These are phyloP conservation scores for Suillus ampliporus DNA, from an alignment of 768 basidiomycete species.

Conservation along the genomic window DNA sequence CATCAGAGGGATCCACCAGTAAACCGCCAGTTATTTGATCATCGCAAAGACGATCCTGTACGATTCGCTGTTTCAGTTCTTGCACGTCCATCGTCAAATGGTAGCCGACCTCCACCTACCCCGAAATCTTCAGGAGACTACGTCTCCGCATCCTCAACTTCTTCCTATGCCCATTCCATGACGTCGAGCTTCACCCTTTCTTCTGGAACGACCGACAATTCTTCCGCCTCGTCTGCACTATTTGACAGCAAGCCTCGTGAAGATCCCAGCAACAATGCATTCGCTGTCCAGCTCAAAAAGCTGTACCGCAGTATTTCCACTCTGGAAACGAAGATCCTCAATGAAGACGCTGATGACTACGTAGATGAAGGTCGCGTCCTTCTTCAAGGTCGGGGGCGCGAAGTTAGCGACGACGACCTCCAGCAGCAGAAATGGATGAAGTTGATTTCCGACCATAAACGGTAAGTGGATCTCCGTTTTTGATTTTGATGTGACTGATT, in stretches of 20 bases:
- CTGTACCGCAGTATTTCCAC: slow-evolving; percentile 84
- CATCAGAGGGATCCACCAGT: slow-evolving; percentile 41
- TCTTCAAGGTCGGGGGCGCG: slow-evolving; percentile 39
- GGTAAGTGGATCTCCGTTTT: slow-evolving; percentile 53
- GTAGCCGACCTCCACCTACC: slow-evolving; percentile 52
- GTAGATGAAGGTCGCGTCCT: slow-evolving; percentile 45
- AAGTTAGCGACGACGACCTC: slow-evolving; percentile 54
- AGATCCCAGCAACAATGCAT: slow-evolving; percentile 66
- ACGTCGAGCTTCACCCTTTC: slow-evolving; percentile 75
- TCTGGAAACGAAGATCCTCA: slow-evolving; percentile 76
- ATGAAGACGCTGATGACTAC: slow-evolving; percentile 63
- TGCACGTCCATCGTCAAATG: slow-evolving; percentile 48
- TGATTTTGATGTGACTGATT: slow-evolving; percentile 14
- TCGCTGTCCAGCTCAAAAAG: slow-evolving; percentile 76
- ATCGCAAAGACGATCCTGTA: slow-evolving; percentile 89
- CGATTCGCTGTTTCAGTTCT: slow-evolving; percentile 66
- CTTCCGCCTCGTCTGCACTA: slow-evolving; percentile 72
- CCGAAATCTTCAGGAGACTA: slow-evolving; percentile 72
- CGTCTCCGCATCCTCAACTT: slow-evolving; percentile 75
- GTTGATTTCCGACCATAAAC: slow-evolving; percentile 80
- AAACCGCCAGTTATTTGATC: slow-evolving; percentile 79
- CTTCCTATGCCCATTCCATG: slow-evolving; percentile 73
- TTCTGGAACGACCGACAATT: slow-evolving; percentile 74
- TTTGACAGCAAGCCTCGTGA: slow-evolving; percentile 63
- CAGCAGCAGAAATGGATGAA: slow-evolving; percentile 81